Conservation (phyloP, 768 basidiomycete genomes). For the Termitomyces sp. region DNA sequence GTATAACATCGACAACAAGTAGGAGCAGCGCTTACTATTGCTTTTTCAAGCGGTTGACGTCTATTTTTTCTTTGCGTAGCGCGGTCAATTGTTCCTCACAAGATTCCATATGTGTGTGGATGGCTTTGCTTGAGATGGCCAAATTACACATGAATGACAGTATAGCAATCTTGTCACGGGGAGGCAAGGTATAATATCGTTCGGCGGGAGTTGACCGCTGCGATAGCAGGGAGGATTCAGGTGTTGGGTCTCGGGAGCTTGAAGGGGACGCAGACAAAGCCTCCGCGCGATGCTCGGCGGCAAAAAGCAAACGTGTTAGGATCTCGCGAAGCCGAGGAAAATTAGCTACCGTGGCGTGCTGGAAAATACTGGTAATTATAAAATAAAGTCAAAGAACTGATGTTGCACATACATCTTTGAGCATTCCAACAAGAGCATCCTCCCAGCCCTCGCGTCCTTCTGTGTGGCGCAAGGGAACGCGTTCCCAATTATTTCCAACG, state of each 20-base stretch:
- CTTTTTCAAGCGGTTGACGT: constrained; percentile 87
- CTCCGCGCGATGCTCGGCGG: constrained; percentile 47
- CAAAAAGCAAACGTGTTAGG: constrained; percentile 68
- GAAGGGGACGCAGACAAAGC: constrained; percentile 34
- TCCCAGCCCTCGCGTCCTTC: constrained; percentile 89
- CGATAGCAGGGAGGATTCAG: constrained; percentile 33
- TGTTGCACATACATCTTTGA: constrained; percentile 75
- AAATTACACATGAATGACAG: constrained; percentile 86
- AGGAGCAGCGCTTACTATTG: constrained; percentile 58
- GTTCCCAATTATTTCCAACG: constrained; percentile 84
- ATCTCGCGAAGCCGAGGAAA: constrained; percentile 71
- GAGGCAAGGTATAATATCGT: constrained; percentile 67
- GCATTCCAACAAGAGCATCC: constrained; percentile 80
- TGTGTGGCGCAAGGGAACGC: constrained; percentile 60
- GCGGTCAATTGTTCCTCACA: constrained; percentile 89
- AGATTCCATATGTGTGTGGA: constrained; percentile 85
- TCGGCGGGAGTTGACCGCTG: constrained; percentile 50
- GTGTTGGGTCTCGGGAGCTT: constrained; percentile 43
- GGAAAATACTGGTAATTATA: neutral
- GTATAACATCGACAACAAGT: constrained; percentile 4
- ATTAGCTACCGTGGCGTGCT: constrained; percentile 72
- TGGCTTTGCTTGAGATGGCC: constrained; percentile 83
- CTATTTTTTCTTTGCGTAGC: constrained; percentile 91
- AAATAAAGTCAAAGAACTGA: neutral
- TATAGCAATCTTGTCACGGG: constrained; percentile 79